Base-by-base conservation (phyloP, 1,284 basidiomycete genomes). In the Coriolopsis trogii region DNA sequence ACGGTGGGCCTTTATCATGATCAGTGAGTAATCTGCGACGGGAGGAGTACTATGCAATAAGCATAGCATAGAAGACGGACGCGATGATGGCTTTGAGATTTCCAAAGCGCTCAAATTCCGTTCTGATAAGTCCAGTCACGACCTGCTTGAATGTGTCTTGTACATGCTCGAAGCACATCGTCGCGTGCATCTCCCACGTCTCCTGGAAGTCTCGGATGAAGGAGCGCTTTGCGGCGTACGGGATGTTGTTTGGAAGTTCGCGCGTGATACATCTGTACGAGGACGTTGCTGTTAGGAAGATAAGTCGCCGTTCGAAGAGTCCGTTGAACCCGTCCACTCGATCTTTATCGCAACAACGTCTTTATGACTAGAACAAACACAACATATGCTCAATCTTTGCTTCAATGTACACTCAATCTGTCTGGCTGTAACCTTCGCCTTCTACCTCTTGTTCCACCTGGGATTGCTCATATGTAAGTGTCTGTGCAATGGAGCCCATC, bases 211-310 rank as follows among this genome's bases (percentile, higher is more conserved):
- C 63, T 2, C 61, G 55, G 12, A 82, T 75, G 36, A 83, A 70
- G 5, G 56, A 64, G n/a, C 67, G 69, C 44, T 76, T 79, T 1
- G 77, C 80, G 18, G 76, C 73, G 38, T 77, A 83, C 0, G 81
- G 81, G 16, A 81, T 68, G 40, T 80, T 73, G 10, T 72, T 69
- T 0, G 79, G 80, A 6, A 83, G 70, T 46, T 84, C 80, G 73
- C 81, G 81, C 6, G 68, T 70, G 13, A 71, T 70, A 20, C 33
- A 36, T 8, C 33, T 36, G 12, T 6, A 36, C 31, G 18, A 16
- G n/a, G n/a, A n/a, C n/a, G n/a, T n/a, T n/a, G n/a, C n/a, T n/a
- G n/a, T n/a, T n/a, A n/a, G n/a, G n/a, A n/a, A n/a, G n/a, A n/a
- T n/a, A n/a, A n/a, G n/a, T n/a, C n/a, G n/a, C n/a, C n/a, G n/a